phyloP scores from a whole-genome alignment of 331 rosid genomes.

The Pyracantha coccinea region DNA sequence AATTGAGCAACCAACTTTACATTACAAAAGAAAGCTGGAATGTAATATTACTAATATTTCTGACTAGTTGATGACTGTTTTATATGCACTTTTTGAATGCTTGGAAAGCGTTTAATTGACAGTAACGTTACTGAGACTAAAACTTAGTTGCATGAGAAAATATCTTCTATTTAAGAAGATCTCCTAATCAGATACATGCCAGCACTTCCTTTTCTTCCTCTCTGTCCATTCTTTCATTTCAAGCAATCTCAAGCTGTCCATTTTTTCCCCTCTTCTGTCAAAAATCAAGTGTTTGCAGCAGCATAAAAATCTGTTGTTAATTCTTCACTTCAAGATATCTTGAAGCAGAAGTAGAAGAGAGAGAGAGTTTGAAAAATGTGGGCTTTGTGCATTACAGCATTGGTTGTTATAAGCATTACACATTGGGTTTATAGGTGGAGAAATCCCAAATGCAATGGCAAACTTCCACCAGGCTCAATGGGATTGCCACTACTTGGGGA shows the following conservation, averaged over 20 bases:
- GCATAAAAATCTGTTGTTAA: neutral
- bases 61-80: conserved; percentile 4
- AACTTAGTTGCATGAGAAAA: no score
- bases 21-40: conserved; percentile 15
- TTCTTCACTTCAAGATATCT: conserved; percentile 13
- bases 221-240: conserved; percentile 28
- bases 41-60: conserved; percentile 22
- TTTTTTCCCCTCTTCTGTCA: conserved; percentile 7
- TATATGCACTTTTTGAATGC: neutral
- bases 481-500: conserved; percentile 94
- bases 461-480: conserved; percentile 99
- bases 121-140: no score
- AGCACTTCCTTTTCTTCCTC: conserved; percentile 46
- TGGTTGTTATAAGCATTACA: conserved; percentile 45
- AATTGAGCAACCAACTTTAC: conserved; percentile 47
- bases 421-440: conserved; percentile 83
- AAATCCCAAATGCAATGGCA: conserved; percentile 75
- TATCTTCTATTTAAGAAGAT: conserved; percentile 54
- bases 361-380: conserved; percentile 39
- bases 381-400: conserved; percentile 45
- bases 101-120: no score
- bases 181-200: conserved; percentile 41
- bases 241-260: conserved; percentile 16
- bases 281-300: neutral
- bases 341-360: neutral